A percentile compares a stretch with the other conserved stretches of the same genome.
Evolutionary conservation across 306 rosid genomes (phyloP).

Genomic region (Adenanthera pavonina): DNA sequence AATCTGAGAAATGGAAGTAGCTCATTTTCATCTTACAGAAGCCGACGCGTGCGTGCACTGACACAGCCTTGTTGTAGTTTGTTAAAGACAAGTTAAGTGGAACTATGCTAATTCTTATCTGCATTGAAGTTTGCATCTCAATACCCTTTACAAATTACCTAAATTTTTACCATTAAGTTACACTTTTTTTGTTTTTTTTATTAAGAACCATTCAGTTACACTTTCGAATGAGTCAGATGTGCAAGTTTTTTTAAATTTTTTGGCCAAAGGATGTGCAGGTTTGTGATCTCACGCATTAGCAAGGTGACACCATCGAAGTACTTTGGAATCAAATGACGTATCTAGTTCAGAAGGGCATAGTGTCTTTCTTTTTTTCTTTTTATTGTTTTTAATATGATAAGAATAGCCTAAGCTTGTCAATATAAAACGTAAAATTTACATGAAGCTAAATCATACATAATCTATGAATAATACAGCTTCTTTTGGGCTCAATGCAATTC

Average conservation of each 20-base stretch:
- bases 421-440: too few species aligned
- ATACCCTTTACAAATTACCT: neutral
- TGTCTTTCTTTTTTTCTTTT: too few species aligned
- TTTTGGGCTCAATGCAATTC: neutral
- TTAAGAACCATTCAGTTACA: too few species aligned
- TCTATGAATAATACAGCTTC: neutral
- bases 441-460: too few species aligned
- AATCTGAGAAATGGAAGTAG: constrained; percentile 10
- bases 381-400: too few species aligned
- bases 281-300: constrained; percentile 20
- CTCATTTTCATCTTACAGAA: neutral
- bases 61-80: neutral
- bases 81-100: neutral
- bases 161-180: neutral
- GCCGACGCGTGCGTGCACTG: neutral
- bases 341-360: too few species aligned
- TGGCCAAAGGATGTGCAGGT: neutral
- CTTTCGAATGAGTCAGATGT: too few species aligned
- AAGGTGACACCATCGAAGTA: neutral
- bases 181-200: neutral
- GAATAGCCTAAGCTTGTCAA: too few species aligned
- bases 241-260: too few species aligned
- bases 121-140: neutral
- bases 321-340: too few species aligned
- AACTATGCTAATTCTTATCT: neutral